These are phyloP conservation scores for Fusarium sp. DNA, from an alignment of 2,329 filamentous ascomycete species.

Conservation along the genomic window DNA sequence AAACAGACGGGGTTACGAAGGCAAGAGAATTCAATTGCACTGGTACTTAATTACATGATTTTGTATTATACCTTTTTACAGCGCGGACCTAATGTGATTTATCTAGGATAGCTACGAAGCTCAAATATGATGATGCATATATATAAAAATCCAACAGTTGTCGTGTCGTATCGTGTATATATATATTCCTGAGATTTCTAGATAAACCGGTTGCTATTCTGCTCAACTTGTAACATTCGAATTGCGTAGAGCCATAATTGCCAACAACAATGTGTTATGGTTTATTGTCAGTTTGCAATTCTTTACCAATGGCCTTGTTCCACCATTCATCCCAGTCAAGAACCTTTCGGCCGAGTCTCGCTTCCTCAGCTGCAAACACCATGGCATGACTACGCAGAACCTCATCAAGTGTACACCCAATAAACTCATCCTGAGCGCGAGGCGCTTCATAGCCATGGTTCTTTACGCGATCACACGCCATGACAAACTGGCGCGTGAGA, in stretches of 20 bases:
- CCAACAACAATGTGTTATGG: not conserved
- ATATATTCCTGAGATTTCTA: not conserved
- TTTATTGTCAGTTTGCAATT: constrained; percentile 9
- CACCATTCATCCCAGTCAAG: constrained; percentile 83
- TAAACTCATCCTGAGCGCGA: constrained; percentile 75
- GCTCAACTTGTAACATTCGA: not conserved
- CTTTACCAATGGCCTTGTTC: constrained; percentile 52
- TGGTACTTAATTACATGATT: constrained; percentile 16
- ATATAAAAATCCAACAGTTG: not conserved
- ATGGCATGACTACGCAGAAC: constrained; percentile 88
- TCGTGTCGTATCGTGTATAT: not conserved
- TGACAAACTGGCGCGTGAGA: constrained; percentile 81
- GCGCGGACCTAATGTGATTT: constrained; percentile 17
- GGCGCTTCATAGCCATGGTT: constrained; percentile 71
- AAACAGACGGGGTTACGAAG: constrained; percentile 12
- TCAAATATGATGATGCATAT: constrained; percentile 18
- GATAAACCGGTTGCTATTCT: not conserved
- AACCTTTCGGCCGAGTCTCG: constrained; percentile 73
- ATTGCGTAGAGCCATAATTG: not conserved
- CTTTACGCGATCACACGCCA: constrained; percentile 82
- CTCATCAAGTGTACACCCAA: constrained; percentile 88
- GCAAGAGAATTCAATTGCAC: constrained; percentile 16
- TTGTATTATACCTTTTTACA: constrained; percentile 35
- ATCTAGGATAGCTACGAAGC: constrained; percentile 17
- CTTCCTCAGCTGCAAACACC: constrained; percentile 94